Percentiles rank a stretch among this genome's conserved stretches.
phyloP scores from a whole-genome alignment of 352 stramenopile species.

The Globisporangium middletonii region DNA sequence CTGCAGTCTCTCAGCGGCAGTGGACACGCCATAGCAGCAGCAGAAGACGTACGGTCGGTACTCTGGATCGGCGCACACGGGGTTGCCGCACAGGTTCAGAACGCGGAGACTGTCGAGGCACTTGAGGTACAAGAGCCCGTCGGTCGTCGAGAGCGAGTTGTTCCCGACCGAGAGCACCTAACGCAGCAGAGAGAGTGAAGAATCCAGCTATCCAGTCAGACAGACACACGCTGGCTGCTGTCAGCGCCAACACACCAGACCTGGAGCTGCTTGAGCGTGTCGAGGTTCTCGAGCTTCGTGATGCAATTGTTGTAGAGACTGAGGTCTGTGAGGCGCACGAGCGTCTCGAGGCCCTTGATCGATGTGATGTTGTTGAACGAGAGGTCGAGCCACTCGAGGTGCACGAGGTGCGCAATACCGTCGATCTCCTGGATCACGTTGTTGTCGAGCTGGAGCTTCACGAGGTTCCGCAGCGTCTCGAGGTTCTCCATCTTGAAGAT shows the following conservation, averaged over 20 bases:
- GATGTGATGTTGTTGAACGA: constrained; percentile 93
- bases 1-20: constrained; percentile 14
- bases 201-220: not conserved
- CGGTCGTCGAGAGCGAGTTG: constrained; percentile 80
- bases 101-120: constrained; percentile 85
- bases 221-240: not conserved
- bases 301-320: constrained; percentile 94
- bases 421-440: constrained; percentile 92
- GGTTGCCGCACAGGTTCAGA: constrained; percentile 91
- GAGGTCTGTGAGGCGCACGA: constrained; percentile 88
- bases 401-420: constrained; percentile 77
- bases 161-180: constrained; percentile 90
- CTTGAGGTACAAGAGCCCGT: constrained; percentile 72
- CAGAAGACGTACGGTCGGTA: constrained; percentile 68
- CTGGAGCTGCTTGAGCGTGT: constrained; percentile 85
- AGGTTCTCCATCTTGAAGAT: constrained; percentile 94
- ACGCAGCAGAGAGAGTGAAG: not conserved
- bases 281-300: constrained; percentile 87
- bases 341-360: constrained; percentile 89
- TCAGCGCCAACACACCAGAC: constrained; percentile 9
- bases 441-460: constrained; percentile 93
- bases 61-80: constrained; percentile 88
- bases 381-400: constrained; percentile 91
- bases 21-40: not conserved
- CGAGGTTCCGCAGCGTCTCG: constrained; percentile 82